Conservation (phyloP, 192 early-diverging fungal genomes). For the Umbelopsis isabellina region DNA sequence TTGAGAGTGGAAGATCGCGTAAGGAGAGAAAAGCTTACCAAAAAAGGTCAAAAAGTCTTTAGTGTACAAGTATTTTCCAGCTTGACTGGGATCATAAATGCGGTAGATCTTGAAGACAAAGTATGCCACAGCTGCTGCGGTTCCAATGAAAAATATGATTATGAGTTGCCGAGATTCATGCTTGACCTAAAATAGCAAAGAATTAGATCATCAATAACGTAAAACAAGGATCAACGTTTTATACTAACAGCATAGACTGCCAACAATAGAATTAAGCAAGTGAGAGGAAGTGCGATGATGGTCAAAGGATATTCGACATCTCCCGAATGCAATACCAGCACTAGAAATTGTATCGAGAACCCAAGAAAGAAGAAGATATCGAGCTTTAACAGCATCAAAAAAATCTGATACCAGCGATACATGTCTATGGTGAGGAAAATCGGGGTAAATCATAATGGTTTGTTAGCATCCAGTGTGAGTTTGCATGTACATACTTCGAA, state of each 20-base stretch:
- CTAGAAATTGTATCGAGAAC: constrained; percentile 70
- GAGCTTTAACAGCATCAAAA: constrained; percentile 78
- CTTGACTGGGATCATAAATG: constrained; percentile 52
- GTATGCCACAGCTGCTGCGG: constrained; percentile 67
- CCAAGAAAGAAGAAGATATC: constrained; percentile 84
- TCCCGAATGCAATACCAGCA: constrained; percentile 51
- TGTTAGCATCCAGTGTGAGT: background rate
- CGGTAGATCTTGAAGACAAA: constrained; percentile 69
- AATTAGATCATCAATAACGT: background rate
- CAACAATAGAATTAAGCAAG: constrained; percentile 61
- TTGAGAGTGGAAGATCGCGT: no score
- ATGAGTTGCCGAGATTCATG: constrained; percentile 67
- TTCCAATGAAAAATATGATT: constrained; percentile 58
- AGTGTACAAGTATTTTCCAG: constrained; percentile 49
- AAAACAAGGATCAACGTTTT: background rate
- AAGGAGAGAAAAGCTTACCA: constrained; percentile 42
- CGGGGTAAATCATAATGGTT: background rate
- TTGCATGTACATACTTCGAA: constrained; percentile 49
- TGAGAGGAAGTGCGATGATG: constrained; percentile 60
- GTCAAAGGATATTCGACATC: constrained; percentile 57
- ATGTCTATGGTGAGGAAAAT: constrained; percentile 41
- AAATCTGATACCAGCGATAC: constrained; percentile 77
- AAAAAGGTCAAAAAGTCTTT: constrained; percentile 72
- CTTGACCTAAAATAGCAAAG: constrained; percentile 43
- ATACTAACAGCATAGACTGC: constrained; percentile 62